Conservation (phyloP, 2,329 filamentous ascomycete genomes). For the Purpureocillium lavendulum region DNA sequence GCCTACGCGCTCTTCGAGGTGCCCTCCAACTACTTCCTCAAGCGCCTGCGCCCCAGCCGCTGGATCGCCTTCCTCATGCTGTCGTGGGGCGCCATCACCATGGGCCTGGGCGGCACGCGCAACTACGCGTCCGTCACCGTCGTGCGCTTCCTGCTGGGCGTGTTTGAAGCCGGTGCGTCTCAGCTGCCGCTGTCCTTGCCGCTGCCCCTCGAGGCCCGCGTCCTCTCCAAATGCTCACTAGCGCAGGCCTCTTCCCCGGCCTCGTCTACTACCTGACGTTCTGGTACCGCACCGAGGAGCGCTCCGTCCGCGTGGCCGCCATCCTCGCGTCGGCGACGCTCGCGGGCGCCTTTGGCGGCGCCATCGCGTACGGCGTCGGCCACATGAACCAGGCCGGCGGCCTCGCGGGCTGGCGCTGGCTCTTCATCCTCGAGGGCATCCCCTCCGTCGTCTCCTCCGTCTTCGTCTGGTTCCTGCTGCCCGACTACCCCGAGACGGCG, state of each 20-base stretch:
- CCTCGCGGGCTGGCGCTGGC: constrained; percentile 61
- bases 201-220: no score
- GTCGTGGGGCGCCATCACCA: constrained; percentile 59
- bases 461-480: constrained; percentile 57
- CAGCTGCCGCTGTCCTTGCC: no score
- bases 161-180: constrained; percentile 51
- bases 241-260: constrained; percentile 46
- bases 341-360: constrained; percentile 64
- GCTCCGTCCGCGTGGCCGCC: constrained; percentile 61
- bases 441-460: constrained; percentile 56
- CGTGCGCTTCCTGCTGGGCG: constrained; percentile 59
- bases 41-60: constrained; percentile 51
- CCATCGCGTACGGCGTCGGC: constrained; percentile 64
- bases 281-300: constrained; percentile 64
- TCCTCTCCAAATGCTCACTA: no score
- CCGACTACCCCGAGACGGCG: constrained; percentile 59
- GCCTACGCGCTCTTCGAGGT: constrained; percentile 55
- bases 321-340: constrained; percentile 62
- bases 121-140: constrained; percentile 56
- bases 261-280: constrained; percentile 63
- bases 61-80: constrained; percentile 61
- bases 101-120: constrained; percentile 55
- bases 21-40: constrained; percentile 58
- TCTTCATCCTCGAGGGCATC: constrained; percentile 56
- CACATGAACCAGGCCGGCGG: constrained; percentile 59